A percentile compares a stretch with the other conserved stretches of the same genome.
These are phyloP conservation scores for Hymenoscyphus fraxineus DNA, from an alignment of 2,329 filamentous ascomycete genomes.

Conservation along the genomic window DNA sequence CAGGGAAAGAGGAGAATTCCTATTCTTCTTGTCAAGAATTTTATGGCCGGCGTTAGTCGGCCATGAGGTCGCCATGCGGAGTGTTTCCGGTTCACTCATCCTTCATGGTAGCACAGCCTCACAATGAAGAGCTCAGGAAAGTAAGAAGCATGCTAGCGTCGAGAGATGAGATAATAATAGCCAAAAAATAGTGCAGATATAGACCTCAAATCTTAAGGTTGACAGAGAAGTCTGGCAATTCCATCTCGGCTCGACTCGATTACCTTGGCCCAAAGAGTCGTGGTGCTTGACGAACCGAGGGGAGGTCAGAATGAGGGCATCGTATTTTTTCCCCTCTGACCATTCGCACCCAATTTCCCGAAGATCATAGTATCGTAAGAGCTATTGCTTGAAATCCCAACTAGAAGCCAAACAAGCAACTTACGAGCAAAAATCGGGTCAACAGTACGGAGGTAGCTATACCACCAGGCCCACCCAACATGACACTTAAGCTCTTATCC, in stretches of 20 bases:
- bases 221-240: background rate
- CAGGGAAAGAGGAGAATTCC: background rate
- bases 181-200: background rate
- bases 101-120: background rate
- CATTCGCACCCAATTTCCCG: slow-evolving; percentile 2
- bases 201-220: background rate
- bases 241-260: background rate
- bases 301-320: background rate
- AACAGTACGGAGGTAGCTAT: background rate
- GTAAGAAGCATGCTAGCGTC: background rate
- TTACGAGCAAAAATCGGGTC: background rate
- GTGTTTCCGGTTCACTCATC: background rate
- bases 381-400: background rate
- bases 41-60: background rate
- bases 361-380: background rate
- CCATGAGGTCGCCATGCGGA: background rate
- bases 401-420: background rate
- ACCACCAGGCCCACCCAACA: background rate
- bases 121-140: background rate
- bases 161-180: background rate
- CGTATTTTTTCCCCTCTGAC: background rate
- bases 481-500: background rate
- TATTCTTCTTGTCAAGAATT: background rate
- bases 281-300: background rate
- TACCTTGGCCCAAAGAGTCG: background rate